Evolutionary conservation across 2,329 filamentous ascomycete species (phyloP), one percentile per base, ranked within the genome.

Genomic region (Colletotrichum viniferum): DNA sequence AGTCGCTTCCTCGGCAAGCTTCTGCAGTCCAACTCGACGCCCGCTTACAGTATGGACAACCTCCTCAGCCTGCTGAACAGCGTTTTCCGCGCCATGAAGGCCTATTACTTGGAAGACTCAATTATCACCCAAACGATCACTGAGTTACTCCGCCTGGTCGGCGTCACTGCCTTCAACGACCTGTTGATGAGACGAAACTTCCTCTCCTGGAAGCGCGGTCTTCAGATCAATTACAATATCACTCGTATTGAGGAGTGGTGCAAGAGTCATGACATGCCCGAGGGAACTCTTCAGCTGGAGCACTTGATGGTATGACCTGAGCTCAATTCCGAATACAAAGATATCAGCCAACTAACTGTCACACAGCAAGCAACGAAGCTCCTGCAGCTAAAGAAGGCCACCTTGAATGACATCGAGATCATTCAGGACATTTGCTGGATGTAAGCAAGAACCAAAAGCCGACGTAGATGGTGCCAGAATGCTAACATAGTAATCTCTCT

Each of bases 351-450:
- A 72, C 71, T 76, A 10, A 86, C 80, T 21, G 30, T 7, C 64
- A 9, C 62, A 79, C 77, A 95, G 93, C 96, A 98, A 95, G 97
- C 97, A 69, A 99, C 97, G 24, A 99, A 99, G 88, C 93, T 99
- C 78, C 90, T 99, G 78, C 97, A 99, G 85, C 90, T 99, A 78
- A 99, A 99, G 93, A 99, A 99, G 88, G 97, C 97, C 10, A 99
- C 97, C 1, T 87, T 99, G 83, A 99, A 98, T 84, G 97, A 99
- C 82, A 99, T 99, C 81, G 97, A 99, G 87, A 99, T 99, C 81
- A 99, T 99, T 81, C 97, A 99, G 88, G 97, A 99, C 84, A 99
- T 99, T 81, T 99, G 97, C 91, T 98, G 96, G 96, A 98, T 98
- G 96, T 97, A 87, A 92, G 95, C 91, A 7, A 38, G 16, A 21